A percentile compares a stretch with the other conserved stretches of the same genome.
phyloP scores from a whole-genome alignment of 768 basidiomycete genomes.

The Cystobasidium ongulense region DNA sequence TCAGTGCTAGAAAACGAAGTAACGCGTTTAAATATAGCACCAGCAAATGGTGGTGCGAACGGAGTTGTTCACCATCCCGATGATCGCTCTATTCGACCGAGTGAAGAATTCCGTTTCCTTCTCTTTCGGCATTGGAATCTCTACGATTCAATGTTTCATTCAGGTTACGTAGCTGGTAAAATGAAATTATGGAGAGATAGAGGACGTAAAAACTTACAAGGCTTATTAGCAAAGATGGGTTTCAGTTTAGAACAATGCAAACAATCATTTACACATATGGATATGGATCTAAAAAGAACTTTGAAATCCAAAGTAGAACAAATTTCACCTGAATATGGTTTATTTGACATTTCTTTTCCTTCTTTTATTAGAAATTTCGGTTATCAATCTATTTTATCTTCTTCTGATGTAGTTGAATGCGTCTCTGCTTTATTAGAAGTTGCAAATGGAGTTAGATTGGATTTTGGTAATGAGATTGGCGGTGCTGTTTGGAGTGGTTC shows the following conservation, averaged over 20 bases:
- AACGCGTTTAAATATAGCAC: conserved; percentile 61
- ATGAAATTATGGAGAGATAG: conserved; percentile 94
- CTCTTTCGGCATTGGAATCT: conserved; percentile 95
- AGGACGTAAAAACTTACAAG: conserved; percentile 77
- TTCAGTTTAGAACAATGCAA: conserved; percentile 92
- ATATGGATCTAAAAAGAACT: conserved; percentile 77
- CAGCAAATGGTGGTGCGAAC: conserved; percentile 1
- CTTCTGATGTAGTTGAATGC: conserved; percentile 87
- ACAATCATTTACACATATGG: conserved; percentile 90
- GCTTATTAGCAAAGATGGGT: conserved; percentile 98
- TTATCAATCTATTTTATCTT: conserved; percentile 78
- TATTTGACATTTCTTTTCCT: conserved; percentile 83
- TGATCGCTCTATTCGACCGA: conserved; percentile 69
- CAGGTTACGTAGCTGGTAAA: conserved; percentile 87
- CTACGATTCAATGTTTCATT: conserved; percentile 97
- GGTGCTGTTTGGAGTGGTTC: conserved; percentile 29
- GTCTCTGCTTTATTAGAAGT: conserved; percentile 79
- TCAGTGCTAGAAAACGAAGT: conserved; percentile 82
- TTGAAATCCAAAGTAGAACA: conserved; percentile 73
- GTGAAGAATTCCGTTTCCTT: conserved; percentile 86
- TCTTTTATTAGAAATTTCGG: conserved; percentile 90
- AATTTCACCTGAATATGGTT: conserved; percentile 88
- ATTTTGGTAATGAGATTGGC: conserved; percentile 74
- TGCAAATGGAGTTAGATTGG: conserved; percentile 78
- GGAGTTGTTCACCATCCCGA: conserved; percentile 53